Evolutionary conservation across 108 stramenopile genomes (phyloP).

Genomic region (Chaetoceros tenuissimus): DNA sequence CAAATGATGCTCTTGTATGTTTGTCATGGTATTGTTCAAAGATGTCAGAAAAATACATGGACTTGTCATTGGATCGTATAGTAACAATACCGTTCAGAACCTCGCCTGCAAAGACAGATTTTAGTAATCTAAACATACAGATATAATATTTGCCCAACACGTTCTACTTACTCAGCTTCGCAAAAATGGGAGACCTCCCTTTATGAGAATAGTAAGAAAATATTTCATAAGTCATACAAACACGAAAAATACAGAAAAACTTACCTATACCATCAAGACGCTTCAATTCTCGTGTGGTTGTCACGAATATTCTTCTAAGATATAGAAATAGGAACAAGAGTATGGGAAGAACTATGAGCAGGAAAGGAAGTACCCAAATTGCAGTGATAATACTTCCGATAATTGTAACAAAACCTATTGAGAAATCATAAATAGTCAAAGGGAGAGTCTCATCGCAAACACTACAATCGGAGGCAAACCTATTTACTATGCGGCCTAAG

Average conservation of each 20-base stretch:
- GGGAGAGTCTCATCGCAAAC: conserved; percentile 62
- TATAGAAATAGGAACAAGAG: conserved; percentile 55
- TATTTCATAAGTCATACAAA: too few species aligned
- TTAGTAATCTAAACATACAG: too few species aligned
- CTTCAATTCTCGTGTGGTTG: conserved; percentile 73
- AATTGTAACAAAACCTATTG: conserved; percentile 52
- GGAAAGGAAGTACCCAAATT: conserved; percentile 48
- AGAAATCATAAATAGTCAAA: conserved; percentile 59
- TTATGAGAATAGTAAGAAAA: too few species aligned
- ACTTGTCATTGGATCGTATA: conserved; percentile 70
- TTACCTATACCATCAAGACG: conserved; percentile 77
- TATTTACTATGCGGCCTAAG: conserved; percentile 81
- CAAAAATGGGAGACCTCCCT: conserved; percentile 84
- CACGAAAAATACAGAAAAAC: too few species aligned
- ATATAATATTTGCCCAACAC: too few species aligned
- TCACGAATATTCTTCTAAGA: conserved; percentile 60
- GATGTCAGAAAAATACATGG: conserved; percentile 44
- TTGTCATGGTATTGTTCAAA: conserved; percentile 67
- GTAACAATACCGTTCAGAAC: conserved; percentile 80
- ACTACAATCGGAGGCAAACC: conserved; percentile 85
- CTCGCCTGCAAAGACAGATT: too few species aligned
- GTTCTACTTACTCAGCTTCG: conserved; percentile 74
- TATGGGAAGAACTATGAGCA: conserved; percentile 54
- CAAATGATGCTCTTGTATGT: conserved; percentile 75
- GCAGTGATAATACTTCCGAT: conserved; percentile 58